A percentile compares a stretch with the other conserved stretches of the same genome.
Conservation (phyloP, 345 rosid genomes). For the Euclidium syriacum region DNA sequence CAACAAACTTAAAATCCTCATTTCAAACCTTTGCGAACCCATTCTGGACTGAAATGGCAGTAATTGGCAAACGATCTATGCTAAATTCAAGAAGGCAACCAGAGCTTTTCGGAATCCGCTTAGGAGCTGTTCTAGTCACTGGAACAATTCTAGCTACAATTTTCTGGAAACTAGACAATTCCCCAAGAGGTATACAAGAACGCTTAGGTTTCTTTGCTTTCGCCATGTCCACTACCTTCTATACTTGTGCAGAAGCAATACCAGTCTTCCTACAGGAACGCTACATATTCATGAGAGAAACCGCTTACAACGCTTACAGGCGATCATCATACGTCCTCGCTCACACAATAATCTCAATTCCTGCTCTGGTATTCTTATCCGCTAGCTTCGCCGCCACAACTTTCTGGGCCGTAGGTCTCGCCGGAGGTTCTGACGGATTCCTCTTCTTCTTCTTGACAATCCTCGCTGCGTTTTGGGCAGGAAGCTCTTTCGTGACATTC, state of each 20-base stretch:
- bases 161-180: constrained; percentile 70
- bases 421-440: constrained; percentile 63
- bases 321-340: constrained; percentile 86
- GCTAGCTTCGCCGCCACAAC: constrained; percentile 62
- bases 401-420: constrained; percentile 74
- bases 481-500: constrained; percentile 85
- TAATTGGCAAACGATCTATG: constrained; percentile 57
- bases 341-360: constrained; percentile 61
- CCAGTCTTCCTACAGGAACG: constrained; percentile 88
- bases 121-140: constrained; percentile 69
- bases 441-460: constrained; percentile 60
- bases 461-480: constrained; percentile 85
- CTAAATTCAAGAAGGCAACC: constrained; percentile 77
- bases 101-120: constrained; percentile 67
- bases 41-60: constrained; percentile 64
- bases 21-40: constrained; percentile 82
- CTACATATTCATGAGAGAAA: constrained; percentile 95
- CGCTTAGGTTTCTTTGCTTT: constrained; percentile 89
- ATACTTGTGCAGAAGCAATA: constrained; percentile 87
- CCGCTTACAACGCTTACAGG: constrained; percentile 87
- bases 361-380: constrained; percentile 60
- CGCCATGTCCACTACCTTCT: constrained; percentile 90
- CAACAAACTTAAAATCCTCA: constrained; percentile 37
- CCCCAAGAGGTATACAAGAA: constrained; percentile 84
- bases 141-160: constrained; percentile 80